Evolutionary conservation across 2,329 filamentous ascomycete genomes (phyloP).

Genomic region (Pseudogymnoascus sp.): DNA sequence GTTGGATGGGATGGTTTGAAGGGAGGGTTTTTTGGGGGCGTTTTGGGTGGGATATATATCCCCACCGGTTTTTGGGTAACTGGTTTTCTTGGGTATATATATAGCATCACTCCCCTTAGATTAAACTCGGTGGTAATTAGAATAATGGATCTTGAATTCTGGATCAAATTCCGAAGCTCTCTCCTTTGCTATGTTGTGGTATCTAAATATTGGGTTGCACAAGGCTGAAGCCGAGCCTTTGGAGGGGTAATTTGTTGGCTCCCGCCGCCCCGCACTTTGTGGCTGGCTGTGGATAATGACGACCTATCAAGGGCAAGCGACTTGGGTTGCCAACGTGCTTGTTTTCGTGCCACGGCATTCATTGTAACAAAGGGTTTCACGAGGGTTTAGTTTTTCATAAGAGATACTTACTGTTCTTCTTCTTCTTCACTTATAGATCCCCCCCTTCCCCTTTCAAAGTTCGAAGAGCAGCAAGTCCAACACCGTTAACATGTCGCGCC

Average conservation of each 20-base stretch:
- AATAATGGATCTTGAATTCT: neutral
- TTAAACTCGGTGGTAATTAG: neutral
- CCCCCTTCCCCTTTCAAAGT: neutral
- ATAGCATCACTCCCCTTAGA: slow-evolving; percentile 1
- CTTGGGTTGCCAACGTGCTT: neutral
- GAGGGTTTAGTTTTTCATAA: neutral
- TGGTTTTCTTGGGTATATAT: neutral
- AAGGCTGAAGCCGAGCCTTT: slow-evolving; percentile 6
- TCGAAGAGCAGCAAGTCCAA: neutral
- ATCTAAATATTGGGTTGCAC: neutral
- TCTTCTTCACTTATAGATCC: neutral
- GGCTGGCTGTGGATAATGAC: slow-evolving; percentile 4
- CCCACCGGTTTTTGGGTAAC: neutral
- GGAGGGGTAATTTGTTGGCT: slow-evolving; percentile 4
- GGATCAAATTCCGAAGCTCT: neutral
- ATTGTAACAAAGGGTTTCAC: neutral
- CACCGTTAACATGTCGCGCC: slow-evolving; percentile 31
- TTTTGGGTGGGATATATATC: neutral
- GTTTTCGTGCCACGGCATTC: neutral
- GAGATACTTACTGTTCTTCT: neutral
- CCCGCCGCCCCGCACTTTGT: slow-evolving; percentile 2
- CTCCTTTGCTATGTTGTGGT: neutral
- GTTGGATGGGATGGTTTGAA: neutral
- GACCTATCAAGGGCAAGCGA: slow-evolving; percentile 8
- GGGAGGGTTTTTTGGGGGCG: neutral